Conservation (phyloP, 805 yeast species). For the Scheffersomyces stipitis region DNA sequence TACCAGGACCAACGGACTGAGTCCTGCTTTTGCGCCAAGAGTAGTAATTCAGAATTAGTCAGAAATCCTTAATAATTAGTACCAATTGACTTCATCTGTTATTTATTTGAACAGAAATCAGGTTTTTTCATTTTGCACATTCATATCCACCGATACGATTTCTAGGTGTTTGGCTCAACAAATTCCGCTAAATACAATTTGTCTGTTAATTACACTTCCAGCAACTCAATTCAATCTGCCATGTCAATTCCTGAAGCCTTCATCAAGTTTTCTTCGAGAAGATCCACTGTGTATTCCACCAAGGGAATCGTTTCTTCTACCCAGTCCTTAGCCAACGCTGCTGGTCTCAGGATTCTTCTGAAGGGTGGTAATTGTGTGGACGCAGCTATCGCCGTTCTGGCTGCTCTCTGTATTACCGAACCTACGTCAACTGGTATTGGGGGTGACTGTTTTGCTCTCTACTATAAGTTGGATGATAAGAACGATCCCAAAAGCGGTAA, state of each 20-base stretch:
- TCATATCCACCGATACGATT: too few species aligned
- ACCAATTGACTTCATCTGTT: too few species aligned
- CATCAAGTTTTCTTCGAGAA: slow-evolving; percentile 49
- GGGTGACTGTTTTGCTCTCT: slow-evolving; percentile 67
- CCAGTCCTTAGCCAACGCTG: slow-evolving; percentile 76
- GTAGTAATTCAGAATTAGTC: too few species aligned
- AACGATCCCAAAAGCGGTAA: slow-evolving; percentile 36
- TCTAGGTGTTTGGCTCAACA: too few species aligned
- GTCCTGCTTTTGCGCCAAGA: too few species aligned
- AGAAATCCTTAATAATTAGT: too few species aligned
- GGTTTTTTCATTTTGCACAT: too few species aligned
- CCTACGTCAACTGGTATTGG: slow-evolving; percentile 66
- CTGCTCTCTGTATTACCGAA: slow-evolving; percentile 54
- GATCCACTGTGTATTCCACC: slow-evolving; percentile 73
- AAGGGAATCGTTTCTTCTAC: slow-evolving; percentile 74
- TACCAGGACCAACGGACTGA: too few species aligned
- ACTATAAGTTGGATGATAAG: slow-evolving; percentile 37
- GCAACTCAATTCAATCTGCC: too few species aligned
- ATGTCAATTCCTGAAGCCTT: slow-evolving; percentile 5
- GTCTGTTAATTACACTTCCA: too few species aligned
- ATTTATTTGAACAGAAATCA: too few species aligned
- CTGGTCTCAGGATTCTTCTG: slow-evolving; percentile 63
- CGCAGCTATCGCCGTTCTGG: slow-evolving; percentile 61
- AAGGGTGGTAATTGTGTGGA: slow-evolving; percentile 75
- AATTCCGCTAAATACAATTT: too few species aligned